Base-by-base conservation (phyloP, 75 land plant genomes). In the Adiantum capillusveneris region DNA sequence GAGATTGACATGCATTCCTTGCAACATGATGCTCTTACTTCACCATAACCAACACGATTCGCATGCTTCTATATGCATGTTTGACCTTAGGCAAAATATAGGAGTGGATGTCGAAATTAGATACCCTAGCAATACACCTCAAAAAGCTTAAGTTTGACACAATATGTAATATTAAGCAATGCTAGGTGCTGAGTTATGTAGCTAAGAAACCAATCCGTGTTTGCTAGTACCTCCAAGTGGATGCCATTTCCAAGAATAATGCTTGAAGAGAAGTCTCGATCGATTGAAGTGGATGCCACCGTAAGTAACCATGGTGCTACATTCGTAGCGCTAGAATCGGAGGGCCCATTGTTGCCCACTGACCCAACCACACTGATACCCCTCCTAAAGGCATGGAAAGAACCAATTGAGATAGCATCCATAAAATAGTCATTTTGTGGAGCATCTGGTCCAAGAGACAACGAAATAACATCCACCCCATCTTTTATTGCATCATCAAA, bases 401-500 rank as follows among this genome's bases (percentile, higher is more conserved):
- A 80, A 17, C 87, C 91, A 14, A 87, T 54, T 0, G 91, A 78
- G 52, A 84, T 78, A 25, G 84, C 85, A 72, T 87, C 91, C 43
- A 51, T 71, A 66, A 83, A 78, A 29, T 81, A 84, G 53, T 80
- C 83, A 28, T 65, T 71, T 60, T 80, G 82, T 22, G 83, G 86
- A 19, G 72, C 41, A 59, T 78, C 76, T 0, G 87, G 76, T 34
- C 91, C 91, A 22, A 87, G 53, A 34, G 91, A 87, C 54, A 84
- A 39, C 6, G 87, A 80, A 14, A 92, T 25, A 6, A 92, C 70
- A 50, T 88, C 79, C 25, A 88, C 97, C 11, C 97, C 97, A 69
- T 92, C 97, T 41, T 64, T 73, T 39, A 92, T 77, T 14, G 97
- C 97, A 65, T 82, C 89, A 64, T 91, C 97, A 43, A 87, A 77